phyloP scores from a whole-genome alignment of 2,329 filamentous ascomycete genomes.

The Catunica adiposa region DNA sequence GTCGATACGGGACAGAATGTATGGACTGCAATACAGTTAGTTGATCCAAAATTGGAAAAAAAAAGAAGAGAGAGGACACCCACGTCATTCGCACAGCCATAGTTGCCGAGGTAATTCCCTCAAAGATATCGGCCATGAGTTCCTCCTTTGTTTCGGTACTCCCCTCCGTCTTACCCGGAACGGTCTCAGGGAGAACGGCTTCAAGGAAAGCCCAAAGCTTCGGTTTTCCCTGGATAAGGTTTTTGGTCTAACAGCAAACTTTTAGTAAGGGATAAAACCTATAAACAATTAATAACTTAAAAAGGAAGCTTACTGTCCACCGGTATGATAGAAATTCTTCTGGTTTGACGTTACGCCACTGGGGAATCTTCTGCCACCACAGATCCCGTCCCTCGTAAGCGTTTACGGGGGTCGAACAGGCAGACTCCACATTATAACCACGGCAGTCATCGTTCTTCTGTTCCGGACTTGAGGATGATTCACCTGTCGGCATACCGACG shows the following conservation, averaged over 20 bases:
- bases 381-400: slow-evolving; percentile 18
- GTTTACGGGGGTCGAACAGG: background rate
- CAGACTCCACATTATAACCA: too few relatives aligned
- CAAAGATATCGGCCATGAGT: slow-evolving; percentile 36
- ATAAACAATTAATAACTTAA: background rate
- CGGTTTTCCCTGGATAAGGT: slow-evolving; percentile 31
- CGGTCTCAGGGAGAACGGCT: slow-evolving; percentile 30
- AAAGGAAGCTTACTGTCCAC: slow-evolving; percentile 33
- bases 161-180: slow-evolving; percentile 25
- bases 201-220: slow-evolving; percentile 34
- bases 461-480: background rate
- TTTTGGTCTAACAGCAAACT: slow-evolving; percentile 24
- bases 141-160: slow-evolving; percentile 24
- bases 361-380: slow-evolving; percentile 35
- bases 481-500: background rate
- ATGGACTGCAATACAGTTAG: slow-evolving; percentile 26
- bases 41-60: slow-evolving; percentile 3
- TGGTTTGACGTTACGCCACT: slow-evolving; percentile 31
- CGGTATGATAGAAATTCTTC: slow-evolving; percentile 35
- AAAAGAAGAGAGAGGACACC: slow-evolving; percentile 14
- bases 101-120: slow-evolving; percentile 35
- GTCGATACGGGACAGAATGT: slow-evolving; percentile 41
- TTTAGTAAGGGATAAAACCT: background rate
- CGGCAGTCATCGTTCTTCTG: too few relatives aligned
- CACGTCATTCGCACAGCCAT: slow-evolving; percentile 44